Percentiles rank a stretch among this genome's conserved stretches.
These are phyloP conservation scores for Tetragonia tetragonoides DNA, from an alignment of 148 eudicot species.

Conservation along the genomic window DNA sequence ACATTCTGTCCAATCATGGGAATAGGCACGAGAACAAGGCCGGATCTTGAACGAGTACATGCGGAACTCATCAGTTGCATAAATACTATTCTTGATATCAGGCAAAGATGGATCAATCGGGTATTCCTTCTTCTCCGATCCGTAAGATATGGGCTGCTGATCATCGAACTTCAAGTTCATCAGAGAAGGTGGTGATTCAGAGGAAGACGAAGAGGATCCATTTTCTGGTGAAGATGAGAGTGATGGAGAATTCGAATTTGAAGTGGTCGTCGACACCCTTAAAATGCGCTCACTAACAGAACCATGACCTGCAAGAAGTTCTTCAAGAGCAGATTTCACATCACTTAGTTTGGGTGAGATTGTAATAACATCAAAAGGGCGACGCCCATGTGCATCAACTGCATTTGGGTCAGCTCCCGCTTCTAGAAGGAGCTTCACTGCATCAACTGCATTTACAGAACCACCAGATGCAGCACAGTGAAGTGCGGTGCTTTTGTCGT, in stretches of 20 bases:
- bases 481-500: constrained; percentile 64
- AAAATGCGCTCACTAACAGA: constrained; percentile 27
- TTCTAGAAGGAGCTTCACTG: constrained; percentile 51
- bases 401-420: constrained; percentile 66
- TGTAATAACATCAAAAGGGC: constrained; percentile 55
- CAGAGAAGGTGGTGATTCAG: constrained; percentile 50
- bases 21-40: constrained; percentile 82
- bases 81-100: constrained; percentile 77
- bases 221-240: constrained; percentile 46
- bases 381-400: constrained; percentile 49
- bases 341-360: constrained; percentile 44
- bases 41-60: constrained; percentile 81
- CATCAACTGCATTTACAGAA: constrained; percentile 49
- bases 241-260: constrained; percentile 42
- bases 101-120: constrained; percentile 79
- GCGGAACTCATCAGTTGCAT: constrained; percentile 74
- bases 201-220: constrained; percentile 41
- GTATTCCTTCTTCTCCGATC: constrained; percentile 59
- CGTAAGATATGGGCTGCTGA: constrained; percentile 23
- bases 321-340: constrained; percentile 43
- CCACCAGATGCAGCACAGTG: constrained; percentile 87
- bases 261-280: constrained; percentile 29
- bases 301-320: constrained; percentile 41
- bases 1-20: constrained; percentile 93
- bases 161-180: constrained; percentile 38